Evolutionary conservation across 495 filamentous ascomycete genomes (phyloP).

Genomic region (Talaromyces proteolyticus): DNA sequence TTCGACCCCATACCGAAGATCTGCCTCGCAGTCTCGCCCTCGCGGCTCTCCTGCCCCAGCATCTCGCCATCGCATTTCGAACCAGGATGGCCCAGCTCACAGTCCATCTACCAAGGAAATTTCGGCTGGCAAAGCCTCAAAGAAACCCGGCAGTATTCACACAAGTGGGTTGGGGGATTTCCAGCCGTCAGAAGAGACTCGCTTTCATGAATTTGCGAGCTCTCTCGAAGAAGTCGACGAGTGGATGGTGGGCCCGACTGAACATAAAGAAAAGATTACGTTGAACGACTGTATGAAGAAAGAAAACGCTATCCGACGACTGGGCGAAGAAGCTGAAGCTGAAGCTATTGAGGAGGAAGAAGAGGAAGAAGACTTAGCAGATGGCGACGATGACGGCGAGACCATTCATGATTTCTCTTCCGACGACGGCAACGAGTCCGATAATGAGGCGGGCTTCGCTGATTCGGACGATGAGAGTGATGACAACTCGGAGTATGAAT

Average conservation of each 20-base stretch:
- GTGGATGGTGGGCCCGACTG: constrained; percentile 68
- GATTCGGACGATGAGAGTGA: constrained; percentile 83
- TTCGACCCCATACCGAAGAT: constrained; percentile 16
- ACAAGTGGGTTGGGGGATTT: constrained; percentile 49
- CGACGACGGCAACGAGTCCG: constrained; percentile 81
- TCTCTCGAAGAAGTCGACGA: constrained; percentile 75
- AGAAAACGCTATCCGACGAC: constrained; percentile 78
- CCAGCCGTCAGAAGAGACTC: constrained; percentile 58
- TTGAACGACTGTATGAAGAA: constrained; percentile 85
- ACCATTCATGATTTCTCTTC: constrained; percentile 57
- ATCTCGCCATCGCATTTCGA: constrained; percentile 43
- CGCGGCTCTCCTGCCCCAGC: constrained; percentile 41
- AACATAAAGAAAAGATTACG: constrained; percentile 63
- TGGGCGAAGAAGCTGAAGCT: constrained; percentile 87
- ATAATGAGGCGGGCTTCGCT: constrained; percentile 91
- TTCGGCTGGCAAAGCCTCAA: constrained; percentile 4
- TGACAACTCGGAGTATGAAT: constrained; percentile 62
- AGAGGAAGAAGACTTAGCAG: constrained; percentile 45
- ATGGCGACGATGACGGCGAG: constrained; percentile 48
- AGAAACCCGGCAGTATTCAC: constrained; percentile 21
- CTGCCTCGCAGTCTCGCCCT: constrained; percentile 26
- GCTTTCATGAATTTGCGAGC: constrained; percentile 92
- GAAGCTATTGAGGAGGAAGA: constrained; percentile 72
- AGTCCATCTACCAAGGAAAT: constrained; percentile 8
- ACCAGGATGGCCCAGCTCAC: constrained; percentile 9